Evolutionary conservation across 441 rosid genomes (phyloP), one percentile per base, ranked within the genome.

Genomic region (Flueggea neowawraea): DNA sequence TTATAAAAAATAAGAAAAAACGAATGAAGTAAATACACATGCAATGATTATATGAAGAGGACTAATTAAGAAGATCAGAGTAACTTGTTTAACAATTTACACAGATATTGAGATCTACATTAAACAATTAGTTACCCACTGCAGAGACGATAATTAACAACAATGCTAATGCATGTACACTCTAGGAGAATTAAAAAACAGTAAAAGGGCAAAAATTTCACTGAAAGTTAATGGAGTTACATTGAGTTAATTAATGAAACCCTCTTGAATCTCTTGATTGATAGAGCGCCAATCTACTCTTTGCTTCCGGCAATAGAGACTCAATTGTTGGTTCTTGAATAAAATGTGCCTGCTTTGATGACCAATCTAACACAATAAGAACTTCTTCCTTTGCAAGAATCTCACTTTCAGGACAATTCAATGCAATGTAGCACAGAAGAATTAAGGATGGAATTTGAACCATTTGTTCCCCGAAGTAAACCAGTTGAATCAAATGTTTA

Each of bases 211-310:
- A 48, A 31, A 55, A 9, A 33, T 31, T n/a, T 31, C 52, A 39
- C 22, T 17, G 54, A 49, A 43, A 43, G 45, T 3, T 43, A 43
- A 43, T 43, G 8, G 16, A 58, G 63, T 22, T 22, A 22, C 28
- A 22, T 22, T 22, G 28, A 22, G 28, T 22, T 22, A n/a, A n/a
- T 76, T 73, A 79, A 59, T 75, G 68, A 78, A 70, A 81, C 56
- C 88, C 84, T 75, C 91, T 83, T 39, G 92, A 73, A 10, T 92
- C 89, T 84, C 98, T 86, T 1, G 96, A 93, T 70, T 93, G 97
- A 65, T 83, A 93, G 57, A 90, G 84, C 73, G 88, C 95, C 69
- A 93, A 69, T 62, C 85, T 84, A 61, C 93, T 84, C 70, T 84
- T 88, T 63, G 98, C 82, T 22, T 87, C 97, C 16, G 64, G 75